Conservation (phyloP, 306 rosid species). For the Casuarina equisetifolia region DNA sequence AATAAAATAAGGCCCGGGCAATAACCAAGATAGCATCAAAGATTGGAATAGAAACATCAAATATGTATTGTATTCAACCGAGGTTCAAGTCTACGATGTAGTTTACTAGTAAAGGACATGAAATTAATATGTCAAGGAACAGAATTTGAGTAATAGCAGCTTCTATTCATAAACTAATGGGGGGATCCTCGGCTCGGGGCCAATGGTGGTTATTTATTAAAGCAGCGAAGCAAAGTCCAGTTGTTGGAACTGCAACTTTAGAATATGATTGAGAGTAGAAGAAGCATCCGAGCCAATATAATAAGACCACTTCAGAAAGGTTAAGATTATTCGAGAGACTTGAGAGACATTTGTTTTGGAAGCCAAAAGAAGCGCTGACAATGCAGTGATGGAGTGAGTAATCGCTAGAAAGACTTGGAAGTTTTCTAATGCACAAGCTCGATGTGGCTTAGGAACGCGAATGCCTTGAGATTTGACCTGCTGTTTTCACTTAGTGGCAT, state of each 20-base stretch:
- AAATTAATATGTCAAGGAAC: constrained; percentile 52
- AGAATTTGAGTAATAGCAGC: constrained; percentile 48
- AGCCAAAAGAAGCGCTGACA: constrained; percentile 50
- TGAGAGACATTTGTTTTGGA: constrained; percentile 30
- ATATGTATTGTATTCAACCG: constrained; percentile 39
- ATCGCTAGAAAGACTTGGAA: constrained; percentile 44
- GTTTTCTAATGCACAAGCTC: constrained; percentile 46
- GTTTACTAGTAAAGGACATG: constrained; percentile 26
- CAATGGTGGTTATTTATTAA: constrained; percentile 28
- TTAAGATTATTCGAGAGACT: constrained; percentile 33
- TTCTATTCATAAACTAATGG: constrained; percentile 40
- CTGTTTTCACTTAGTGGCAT: constrained; percentile 34
- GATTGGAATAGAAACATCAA: constrained; percentile 71
- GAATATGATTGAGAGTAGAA: constrained; percentile 23
- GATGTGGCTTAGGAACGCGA: constrained; percentile 45
- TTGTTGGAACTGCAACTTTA: constrained; percentile 23
- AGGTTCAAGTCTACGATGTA: constrained; percentile 36
- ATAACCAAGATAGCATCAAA: constrained; percentile 38
- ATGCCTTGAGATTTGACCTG: constrained; percentile 42
- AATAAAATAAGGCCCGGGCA: constrained; percentile 19
- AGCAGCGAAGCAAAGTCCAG: constrained; percentile 22
- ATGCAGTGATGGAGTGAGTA: constrained; percentile 44
- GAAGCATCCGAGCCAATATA: constrained; percentile 42
- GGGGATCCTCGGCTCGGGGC: constrained; percentile 31
- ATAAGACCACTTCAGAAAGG: constrained; percentile 29